Evolutionary conservation across 2,329 filamentous ascomycete species (phyloP).

Genomic region (Ceratocystis cacaofunesta): DNA sequence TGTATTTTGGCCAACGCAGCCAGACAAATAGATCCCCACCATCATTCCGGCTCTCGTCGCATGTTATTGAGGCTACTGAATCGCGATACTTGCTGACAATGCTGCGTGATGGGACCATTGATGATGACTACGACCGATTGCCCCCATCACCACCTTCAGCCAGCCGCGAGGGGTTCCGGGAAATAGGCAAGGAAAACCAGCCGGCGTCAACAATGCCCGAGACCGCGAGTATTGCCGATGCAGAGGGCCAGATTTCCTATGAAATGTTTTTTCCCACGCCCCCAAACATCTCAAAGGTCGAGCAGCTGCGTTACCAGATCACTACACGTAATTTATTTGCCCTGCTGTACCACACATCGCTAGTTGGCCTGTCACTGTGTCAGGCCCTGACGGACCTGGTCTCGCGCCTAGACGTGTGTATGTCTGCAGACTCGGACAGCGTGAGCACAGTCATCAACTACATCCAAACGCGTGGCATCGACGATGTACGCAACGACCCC

Average conservation of each 20-base stretch:
- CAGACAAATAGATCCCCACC: slow-evolving; percentile 33
- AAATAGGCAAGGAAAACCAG: slow-evolving; percentile 23
- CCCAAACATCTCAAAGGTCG: slow-evolving; percentile 31
- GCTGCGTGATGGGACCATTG: slow-evolving; percentile 37
- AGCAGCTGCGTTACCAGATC: slow-evolving; percentile 43
- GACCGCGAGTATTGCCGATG: slow-evolving; percentile 32
- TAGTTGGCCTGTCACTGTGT: slow-evolving; percentile 49
- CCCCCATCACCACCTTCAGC: slow-evolving; percentile 28
- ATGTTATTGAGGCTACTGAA: slow-evolving; percentile 42
- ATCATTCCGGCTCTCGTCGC: slow-evolving; percentile 43
- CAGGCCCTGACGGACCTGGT: slow-evolving; percentile 50
- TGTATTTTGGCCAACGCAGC: slow-evolving; percentile 37
- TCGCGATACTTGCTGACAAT: slow-evolving; percentile 39
- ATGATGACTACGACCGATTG: slow-evolving; percentile 32
- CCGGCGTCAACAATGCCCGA: slow-evolving; percentile 26
- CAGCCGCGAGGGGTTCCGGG: slow-evolving; percentile 15
- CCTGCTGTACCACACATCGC: slow-evolving; percentile 45
- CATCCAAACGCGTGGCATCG: slow-evolving; percentile 41
- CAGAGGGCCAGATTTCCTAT: slow-evolving; percentile 42
- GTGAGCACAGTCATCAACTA: slow-evolving; percentile 47
- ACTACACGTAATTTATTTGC: slow-evolving; percentile 57
- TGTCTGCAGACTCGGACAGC: slow-evolving; percentile 41
- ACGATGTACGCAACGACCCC: slow-evolving; percentile 48
- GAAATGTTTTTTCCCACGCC: slow-evolving; percentile 50
- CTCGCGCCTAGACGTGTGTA: slow-evolving; percentile 42